A percentile compares a stretch with the other conserved stretches of the same genome.
phyloP scores from a whole-genome alignment of 2,329 filamentous ascomycete species.

The Xylaria sp. region DNA sequence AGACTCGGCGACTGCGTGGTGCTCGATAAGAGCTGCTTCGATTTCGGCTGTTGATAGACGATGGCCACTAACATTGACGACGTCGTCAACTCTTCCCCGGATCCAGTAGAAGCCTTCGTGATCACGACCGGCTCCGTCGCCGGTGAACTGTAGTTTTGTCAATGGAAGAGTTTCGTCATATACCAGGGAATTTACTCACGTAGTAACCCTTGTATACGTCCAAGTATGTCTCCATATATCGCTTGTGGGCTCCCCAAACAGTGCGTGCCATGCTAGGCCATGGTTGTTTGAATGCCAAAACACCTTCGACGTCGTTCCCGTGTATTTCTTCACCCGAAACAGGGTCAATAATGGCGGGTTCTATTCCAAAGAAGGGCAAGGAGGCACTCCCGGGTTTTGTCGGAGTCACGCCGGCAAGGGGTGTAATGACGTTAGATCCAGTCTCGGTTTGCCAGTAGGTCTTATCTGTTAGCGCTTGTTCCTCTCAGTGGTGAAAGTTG shows the following conservation, averaged over 20 bases:
- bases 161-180: constrained; percentile 29
- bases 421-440: constrained; percentile 94
- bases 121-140: constrained; percentile 93
- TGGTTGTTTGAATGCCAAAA: constrained; percentile 94
- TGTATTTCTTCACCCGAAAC: constrained; percentile 92
- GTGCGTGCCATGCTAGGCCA: constrained; percentile 99
- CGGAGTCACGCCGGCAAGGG: constrained; percentile 90
- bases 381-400: constrained; percentile 98
- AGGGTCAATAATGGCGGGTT: constrained; percentile 96
- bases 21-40: constrained; percentile 94
- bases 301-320: constrained; percentile 97
- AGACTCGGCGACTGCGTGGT: constrained; percentile 88
- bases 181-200: constrained; percentile 65
- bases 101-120: constrained; percentile 99
- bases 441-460: constrained; percentile 99
- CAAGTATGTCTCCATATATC: constrained; percentile 98
- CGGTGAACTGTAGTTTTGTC: constrained; percentile 73
- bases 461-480: constrained; percentile 58
- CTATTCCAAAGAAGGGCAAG: constrained; percentile 97
- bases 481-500: constrained; percentile 12
- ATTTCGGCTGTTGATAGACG: constrained; percentile 97
- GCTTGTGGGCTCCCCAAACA: constrained; percentile 96
- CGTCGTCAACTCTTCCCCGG: constrained; percentile 95
- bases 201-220: constrained; percentile 99
- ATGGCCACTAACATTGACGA: constrained; percentile 97